Base-by-base conservation (phyloP, 352 stramenopile genomes). In the Lagenidium sp. region DNA sequence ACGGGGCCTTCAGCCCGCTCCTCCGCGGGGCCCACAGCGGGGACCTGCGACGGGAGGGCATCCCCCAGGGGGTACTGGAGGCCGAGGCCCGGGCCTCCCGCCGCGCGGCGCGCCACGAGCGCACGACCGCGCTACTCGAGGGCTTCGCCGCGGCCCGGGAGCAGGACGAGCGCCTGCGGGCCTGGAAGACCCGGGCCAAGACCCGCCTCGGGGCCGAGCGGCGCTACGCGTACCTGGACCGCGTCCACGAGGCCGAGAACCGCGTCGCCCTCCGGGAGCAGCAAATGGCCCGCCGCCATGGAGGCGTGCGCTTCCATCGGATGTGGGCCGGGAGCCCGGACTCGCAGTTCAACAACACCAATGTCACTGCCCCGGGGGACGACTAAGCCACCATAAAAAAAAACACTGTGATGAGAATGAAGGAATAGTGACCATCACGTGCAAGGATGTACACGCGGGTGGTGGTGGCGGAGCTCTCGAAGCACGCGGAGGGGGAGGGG, bases 311-410 rank as follows among this genome's bases (percentile, higher is more conserved):
- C 35, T 88, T 74, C 50, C 66, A 85, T 36, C 72, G 72, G 42
- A 92, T 92, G 74, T 89, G 80, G 80, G 69, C 80, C 1, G 77
- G 77, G 40, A 90, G 77, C 22, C 52, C 65, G 8, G 72, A 92
- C 23, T 88, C 72, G 19, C 77, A 85, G 48, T 87, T 90, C 37
- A 85, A 85, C 41, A 54, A 46, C 42, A 47, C 50, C 47, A 42
- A 57, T 31, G 50, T 52, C 50, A 52, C 50, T 52, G 50, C 37
- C 26, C 24, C 19, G 21, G 26, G 16, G 28, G 21, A 22, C 12
- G 2, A 23, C 13, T 51, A 12, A 41, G 19, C 52, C 45, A 60
- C 53, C 52, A 13, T 42, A n/a, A 36, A 18, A 25, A 20, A 35
- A 11, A 15, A 35, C 11, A 15, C 29, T 35, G 29, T 15, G 4